Evolutionary conservation across 495 filamentous ascomycete species (phyloP).

Genomic region (Polyplosphaeria fusca): DNA sequence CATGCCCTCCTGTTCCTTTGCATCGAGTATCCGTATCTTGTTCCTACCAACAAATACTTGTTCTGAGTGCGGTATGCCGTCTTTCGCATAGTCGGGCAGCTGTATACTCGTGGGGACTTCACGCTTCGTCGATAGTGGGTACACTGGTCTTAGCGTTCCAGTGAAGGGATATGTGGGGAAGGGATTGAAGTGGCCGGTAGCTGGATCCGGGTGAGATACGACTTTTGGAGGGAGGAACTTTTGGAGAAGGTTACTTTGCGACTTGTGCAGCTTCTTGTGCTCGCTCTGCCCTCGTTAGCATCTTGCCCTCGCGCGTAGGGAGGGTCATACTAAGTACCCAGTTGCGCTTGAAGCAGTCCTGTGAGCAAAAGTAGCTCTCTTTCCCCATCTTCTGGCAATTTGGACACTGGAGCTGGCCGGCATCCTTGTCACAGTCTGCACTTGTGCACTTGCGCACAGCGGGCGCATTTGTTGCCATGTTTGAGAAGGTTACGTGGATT

Average conservation of each 20-base stretch:
- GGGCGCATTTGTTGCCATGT: conserved; percentile 21
- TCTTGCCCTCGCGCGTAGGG: background rate
- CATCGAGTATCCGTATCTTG: conserved; percentile 78
- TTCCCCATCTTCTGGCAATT: conserved; percentile 87
- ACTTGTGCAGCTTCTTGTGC: conserved; percentile 87
- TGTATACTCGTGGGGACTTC: conserved; percentile 76
- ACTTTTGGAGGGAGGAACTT: conserved; percentile 67
- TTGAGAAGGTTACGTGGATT: no score
- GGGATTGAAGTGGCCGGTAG: conserved; percentile 80
- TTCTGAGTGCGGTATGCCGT: conserved; percentile 80
- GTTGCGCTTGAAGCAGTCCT: conserved; percentile 97
- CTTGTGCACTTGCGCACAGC: conserved; percentile 74
- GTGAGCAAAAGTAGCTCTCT: conserved; percentile 94
- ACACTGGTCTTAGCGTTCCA: conserved; percentile 78
- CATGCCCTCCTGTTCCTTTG: conserved; percentile 81
- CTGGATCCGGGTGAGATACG: conserved; percentile 87
- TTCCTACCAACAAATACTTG: conserved; percentile 64
- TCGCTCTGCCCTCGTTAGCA: conserved; percentile 53
- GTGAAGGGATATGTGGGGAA: conserved; percentile 83
- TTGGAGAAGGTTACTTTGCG: conserved; percentile 71
- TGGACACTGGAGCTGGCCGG: conserved; percentile 83
- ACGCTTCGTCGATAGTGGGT: conserved; percentile 75
- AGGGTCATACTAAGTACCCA: conserved; percentile 65
- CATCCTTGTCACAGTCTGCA: conserved; percentile 76
- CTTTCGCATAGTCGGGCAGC: conserved; percentile 77